These are phyloP conservation scores for Aspergillus sp. DNA, from an alignment of 2,329 filamentous ascomycete genomes.

Conservation along the genomic window DNA sequence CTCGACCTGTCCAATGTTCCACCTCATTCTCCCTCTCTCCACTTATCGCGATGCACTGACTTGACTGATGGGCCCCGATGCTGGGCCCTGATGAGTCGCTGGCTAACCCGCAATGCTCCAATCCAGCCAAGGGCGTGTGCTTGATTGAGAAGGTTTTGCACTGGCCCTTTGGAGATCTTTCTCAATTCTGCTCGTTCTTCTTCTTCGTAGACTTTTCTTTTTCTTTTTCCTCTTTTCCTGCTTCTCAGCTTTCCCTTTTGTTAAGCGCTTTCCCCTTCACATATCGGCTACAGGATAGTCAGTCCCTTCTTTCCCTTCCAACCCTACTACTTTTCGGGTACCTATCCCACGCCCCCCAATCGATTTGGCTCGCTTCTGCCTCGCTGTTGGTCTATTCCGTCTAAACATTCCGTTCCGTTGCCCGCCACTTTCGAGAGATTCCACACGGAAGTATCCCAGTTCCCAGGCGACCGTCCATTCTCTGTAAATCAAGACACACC, in stretches of 20 bases:
- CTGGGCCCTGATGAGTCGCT: background rate
- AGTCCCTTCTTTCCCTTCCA: background rate
- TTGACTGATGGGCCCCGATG: background rate
- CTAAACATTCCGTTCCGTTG: conserved; percentile 20
- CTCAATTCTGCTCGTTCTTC: background rate
- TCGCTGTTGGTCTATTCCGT: background rate
- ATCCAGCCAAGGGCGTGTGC: background rate
- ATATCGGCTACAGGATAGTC: background rate
- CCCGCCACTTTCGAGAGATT: conserved; percentile 6
- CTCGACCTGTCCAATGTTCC: background rate
- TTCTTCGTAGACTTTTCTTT: background rate
- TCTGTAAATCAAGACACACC: background rate
- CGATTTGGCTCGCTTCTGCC: background rate
- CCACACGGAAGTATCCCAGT: background rate
- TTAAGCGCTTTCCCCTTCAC: conserved; percentile 5
- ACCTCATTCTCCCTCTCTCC: background rate
- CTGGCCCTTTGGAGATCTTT: too few species aligned
- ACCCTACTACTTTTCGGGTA: background rate
- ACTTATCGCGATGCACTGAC: background rate
- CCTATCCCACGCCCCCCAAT: background rate
- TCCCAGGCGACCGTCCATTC: conserved; percentile 6
- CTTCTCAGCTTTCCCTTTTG: conserved; percentile 4
- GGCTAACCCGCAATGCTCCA: background rate
- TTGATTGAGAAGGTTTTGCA: background rate
- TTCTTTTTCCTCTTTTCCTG: conserved; percentile 5